Conservation (phyloP, 2,329 filamentous ascomycete species). For the Phaeosphaeriaceae sp. region DNA sequence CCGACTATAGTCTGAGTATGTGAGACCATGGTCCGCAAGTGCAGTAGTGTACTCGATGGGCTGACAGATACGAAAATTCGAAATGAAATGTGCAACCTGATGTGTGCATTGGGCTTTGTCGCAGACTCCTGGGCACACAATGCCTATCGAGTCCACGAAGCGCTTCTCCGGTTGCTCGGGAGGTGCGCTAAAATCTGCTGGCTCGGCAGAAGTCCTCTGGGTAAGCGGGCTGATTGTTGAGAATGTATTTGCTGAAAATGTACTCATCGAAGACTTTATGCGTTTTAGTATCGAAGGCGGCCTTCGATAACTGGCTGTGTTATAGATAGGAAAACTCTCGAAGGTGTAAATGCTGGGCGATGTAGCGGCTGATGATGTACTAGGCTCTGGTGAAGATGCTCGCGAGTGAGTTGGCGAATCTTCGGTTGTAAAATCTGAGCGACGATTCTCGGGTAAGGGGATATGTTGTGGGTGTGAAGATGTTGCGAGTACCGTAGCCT, state of each 20-base stretch:
- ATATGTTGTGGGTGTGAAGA: background rate
- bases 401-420: background rate
- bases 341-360: conserved; percentile 15
- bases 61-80: conserved; percentile 31
- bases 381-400: conserved; percentile 1
- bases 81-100: conserved; percentile 27
- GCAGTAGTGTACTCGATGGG: conserved; percentile 35
- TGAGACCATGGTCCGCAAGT: conserved; percentile 34
- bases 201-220: conserved; percentile 4
- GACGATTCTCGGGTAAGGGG: background rate
- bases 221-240: background rate
- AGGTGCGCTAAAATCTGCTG: conserved; percentile 19
- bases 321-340: conserved; percentile 7
- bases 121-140: conserved; percentile 32
- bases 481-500: background rate
- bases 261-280: conserved; percentile 20
- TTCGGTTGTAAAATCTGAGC: background rate
- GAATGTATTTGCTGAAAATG: background rate
- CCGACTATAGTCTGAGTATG: conserved; percentile 25
- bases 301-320: conserved; percentile 1
- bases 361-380: conserved; percentile 14
- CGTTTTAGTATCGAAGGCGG: conserved; percentile 23
- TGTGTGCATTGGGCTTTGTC: conserved; percentile 23
- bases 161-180: conserved; percentile 31
- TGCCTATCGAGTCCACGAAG: conserved; percentile 35